Evolutionary conservation across 345 rosid genomes (phyloP).

Genomic region (Eucalyptus sp.): DNA sequence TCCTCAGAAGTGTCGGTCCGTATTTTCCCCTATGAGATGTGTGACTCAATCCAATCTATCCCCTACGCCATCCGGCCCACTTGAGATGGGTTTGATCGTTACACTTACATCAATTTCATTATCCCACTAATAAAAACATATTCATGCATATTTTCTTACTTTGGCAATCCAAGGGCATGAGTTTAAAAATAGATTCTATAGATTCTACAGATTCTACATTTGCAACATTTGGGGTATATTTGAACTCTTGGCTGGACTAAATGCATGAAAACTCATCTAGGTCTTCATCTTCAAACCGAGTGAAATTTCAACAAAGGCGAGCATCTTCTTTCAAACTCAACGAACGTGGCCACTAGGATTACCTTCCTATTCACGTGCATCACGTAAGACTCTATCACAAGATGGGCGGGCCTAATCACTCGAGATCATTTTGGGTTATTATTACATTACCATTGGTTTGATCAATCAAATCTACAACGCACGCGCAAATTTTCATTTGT

Average conservation of each 20-base stretch:
- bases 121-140: not conserved
- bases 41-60: not conserved
- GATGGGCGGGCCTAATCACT: not conserved
- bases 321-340: not conserved
- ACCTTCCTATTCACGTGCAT: not conserved
- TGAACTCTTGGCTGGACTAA: not conserved
- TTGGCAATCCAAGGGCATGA: not conserved
- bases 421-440: not conserved
- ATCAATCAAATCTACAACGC: not conserved
- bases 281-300: not conserved
- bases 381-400: not conserved
- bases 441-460: not conserved
- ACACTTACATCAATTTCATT: not conserved
- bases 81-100: not conserved
- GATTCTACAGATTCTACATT: not conserved
- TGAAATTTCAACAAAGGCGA: not conserved
- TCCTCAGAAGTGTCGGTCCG: not conserved
- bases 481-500: not conserved
- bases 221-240: not conserved
- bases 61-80: not conserved
- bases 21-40: not conserved
- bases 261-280: not conserved
- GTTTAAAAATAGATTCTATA: not conserved
- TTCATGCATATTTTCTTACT: not conserved
- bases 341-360: not conserved